Percentiles rank a stretch among this genome's conserved stretches.
Evolutionary conservation across 2,329 filamentous ascomycete genomes (phyloP).

Genomic region (Fusarium sp.): DNA sequence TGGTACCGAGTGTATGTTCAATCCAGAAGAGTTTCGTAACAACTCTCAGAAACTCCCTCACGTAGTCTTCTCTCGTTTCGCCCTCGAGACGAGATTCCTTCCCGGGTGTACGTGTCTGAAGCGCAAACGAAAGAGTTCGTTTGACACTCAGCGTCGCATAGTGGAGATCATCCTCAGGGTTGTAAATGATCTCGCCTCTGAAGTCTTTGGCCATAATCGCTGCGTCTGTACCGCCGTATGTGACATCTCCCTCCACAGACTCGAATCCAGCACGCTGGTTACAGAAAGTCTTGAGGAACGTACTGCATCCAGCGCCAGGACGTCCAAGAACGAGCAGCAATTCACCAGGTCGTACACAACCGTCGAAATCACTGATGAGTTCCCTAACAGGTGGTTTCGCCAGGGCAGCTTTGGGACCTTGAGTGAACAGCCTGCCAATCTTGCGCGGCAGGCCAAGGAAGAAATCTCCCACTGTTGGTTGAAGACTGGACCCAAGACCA

Average conservation of each 20-base stretch:
- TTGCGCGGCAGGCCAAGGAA: slow-evolving; percentile 64
- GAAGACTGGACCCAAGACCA: slow-evolving; percentile 71
- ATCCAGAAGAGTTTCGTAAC: slow-evolving; percentile 80
- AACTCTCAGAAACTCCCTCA: slow-evolving; percentile 67
- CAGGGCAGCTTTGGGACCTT: slow-evolving; percentile 64
- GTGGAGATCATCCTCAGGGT: slow-evolving; percentile 77
- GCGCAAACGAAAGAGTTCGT: slow-evolving; percentile 75
- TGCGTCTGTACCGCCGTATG: slow-evolving; percentile 67
- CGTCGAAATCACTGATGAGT: slow-evolving; percentile 74
- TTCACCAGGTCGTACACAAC: slow-evolving; percentile 78
- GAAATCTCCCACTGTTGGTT: slow-evolving; percentile 72
- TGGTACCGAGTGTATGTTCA: slow-evolving; percentile 75
- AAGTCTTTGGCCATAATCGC: slow-evolving; percentile 65
- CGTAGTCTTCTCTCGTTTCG: slow-evolving; percentile 68
- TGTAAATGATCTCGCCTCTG: slow-evolving; percentile 74
- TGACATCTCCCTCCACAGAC: slow-evolving; percentile 73
- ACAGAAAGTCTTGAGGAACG: slow-evolving; percentile 77
- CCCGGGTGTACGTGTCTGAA: slow-evolving; percentile 72
- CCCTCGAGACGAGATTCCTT: slow-evolving; percentile 66
- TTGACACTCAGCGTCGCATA: slow-evolving; percentile 77
- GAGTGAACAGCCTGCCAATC: slow-evolving; percentile 64
- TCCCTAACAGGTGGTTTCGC: slow-evolving; percentile 72
- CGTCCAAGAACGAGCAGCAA: slow-evolving; percentile 77
- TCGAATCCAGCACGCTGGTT: slow-evolving; percentile 77
- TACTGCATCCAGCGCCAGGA: slow-evolving; percentile 77